Evolutionary conservation across 1,284 basidiomycete genomes (phyloP).

Genomic region (Agroathelia rolfsii): DNA sequence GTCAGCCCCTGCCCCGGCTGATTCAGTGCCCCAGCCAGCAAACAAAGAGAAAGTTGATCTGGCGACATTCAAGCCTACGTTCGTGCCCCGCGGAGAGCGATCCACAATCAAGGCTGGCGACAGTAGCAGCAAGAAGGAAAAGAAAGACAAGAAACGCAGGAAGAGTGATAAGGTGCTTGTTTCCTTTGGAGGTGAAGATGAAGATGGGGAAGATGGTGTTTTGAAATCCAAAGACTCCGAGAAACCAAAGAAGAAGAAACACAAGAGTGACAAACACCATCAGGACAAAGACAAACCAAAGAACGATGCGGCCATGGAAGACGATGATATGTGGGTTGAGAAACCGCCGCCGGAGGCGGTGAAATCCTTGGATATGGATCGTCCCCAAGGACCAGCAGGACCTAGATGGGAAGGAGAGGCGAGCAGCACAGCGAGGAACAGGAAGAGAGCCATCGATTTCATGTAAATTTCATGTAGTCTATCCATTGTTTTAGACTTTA

Average conservation of each 20-base stretch:
- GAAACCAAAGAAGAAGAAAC: neutral
- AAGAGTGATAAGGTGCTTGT: constrained; percentile 43
- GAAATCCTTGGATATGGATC: constrained; percentile 10
- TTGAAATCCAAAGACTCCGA: constrained; percentile 26
- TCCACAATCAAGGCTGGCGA: constrained; percentile 29
- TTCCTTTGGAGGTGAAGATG: constrained; percentile 52
- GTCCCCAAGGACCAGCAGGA: constrained; percentile 3
- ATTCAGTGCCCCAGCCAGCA: constrained; percentile 10
- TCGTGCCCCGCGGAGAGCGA: constrained; percentile 59
- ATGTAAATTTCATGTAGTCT: too few species aligned
- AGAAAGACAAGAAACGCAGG: constrained; percentile 30
- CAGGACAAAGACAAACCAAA: constrained; percentile 30
- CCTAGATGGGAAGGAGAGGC: constrained; percentile 10
- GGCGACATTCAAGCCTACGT: constrained; percentile 70
- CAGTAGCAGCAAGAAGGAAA: constrained; percentile 25
- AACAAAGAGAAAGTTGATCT: constrained; percentile 37
- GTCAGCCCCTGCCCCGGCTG: too few species aligned
- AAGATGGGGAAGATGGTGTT: constrained; percentile 51
- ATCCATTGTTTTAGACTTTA: too few species aligned
- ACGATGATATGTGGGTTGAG: constrained; percentile 24
- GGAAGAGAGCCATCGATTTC: constrained; percentile 62
- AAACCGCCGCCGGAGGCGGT: constrained; percentile 17
- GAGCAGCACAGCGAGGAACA: constrained; percentile 30
- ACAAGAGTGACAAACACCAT: neutral
- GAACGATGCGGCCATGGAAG: constrained; percentile 29